Conservation (phyloP, 228 moss, liverwort and hornwort species). For the Sphagnum magellanicum region DNA sequence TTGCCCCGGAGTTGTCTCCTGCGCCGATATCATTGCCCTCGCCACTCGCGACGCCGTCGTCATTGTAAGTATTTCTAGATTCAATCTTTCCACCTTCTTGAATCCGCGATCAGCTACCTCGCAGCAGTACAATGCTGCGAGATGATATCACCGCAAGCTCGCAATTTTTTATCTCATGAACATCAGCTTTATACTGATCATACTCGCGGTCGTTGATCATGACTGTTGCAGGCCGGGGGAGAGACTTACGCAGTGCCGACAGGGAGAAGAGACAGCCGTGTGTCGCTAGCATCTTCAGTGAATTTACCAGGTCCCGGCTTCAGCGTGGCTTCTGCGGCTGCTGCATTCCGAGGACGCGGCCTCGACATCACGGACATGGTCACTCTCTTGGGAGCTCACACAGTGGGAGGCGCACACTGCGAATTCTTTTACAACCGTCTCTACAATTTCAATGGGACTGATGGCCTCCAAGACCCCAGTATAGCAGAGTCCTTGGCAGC, state of each 20-base stretch:
- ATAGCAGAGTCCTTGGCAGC: constrained; percentile 17
- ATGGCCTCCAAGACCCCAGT: constrained; percentile 19
- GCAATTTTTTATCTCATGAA: no score
- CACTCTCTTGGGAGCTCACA: constrained; percentile 59
- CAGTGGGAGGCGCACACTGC: constrained; percentile 62
- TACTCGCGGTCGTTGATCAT: not conserved
- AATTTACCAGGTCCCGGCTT: constrained; percentile 34
- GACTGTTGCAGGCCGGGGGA: constrained; percentile 54
- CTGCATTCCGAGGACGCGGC: constrained; percentile 28
- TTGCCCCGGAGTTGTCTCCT: constrained; percentile 61
- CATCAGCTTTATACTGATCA: no score
- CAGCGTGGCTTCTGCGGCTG: constrained; percentile 16
- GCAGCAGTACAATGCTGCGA: not conserved
- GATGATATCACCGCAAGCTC: not conserved
- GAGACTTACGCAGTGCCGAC: constrained; percentile 42
- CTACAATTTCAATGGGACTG: constrained; percentile 27
- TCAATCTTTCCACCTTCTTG: not conserved
- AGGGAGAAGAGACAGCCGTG: constrained; percentile 52
- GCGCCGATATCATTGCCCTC: constrained; percentile 55
- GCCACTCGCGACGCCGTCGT: constrained; percentile 47
- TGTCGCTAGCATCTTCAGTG: constrained; percentile 22
- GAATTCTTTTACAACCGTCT: constrained; percentile 29
- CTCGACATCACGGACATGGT: constrained; percentile 41
- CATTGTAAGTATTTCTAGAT: constrained; percentile 17
- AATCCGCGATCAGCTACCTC: not conserved